Evolutionary conservation across 768 basidiomycete genomes (phyloP), one percentile per base, ranked within the genome.

Genomic region (Psilocybe azurescens): DNA sequence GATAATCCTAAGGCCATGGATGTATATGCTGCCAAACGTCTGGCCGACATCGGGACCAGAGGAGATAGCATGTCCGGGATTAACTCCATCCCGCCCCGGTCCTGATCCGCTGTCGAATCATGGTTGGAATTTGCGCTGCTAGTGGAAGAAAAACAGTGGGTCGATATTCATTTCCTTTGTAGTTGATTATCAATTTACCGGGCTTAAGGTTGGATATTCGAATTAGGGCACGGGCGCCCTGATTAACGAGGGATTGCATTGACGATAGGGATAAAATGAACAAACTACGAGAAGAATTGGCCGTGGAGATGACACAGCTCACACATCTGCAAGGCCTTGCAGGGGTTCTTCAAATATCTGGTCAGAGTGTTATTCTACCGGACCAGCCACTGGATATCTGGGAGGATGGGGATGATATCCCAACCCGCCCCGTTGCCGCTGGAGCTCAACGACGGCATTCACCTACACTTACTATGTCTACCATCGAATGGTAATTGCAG

Each of bases 101-200:
- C 11, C 1, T 1, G 2, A 0, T 20, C 32, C 1, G 10, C 53
- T 0, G 11, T 29, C 0, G 52, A 63, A 9, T 16, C 9, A 13
- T 59, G 54, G 58, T 20, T 53, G 2, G 24, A 56, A 13, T 48
- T 46, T 30, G 18, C 33, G 1, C n/a, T 62, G 2, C 24, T 52
- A 4, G 50, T 62, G 0, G 54, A 62, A 32, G 61, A 62, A 30
- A 50, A 62, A 53, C 61, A 56, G 61, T 57, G 14, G 30, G 59
- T 10, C 5, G 1, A 20, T 14, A 50, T 36, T 36, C 11, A 36
- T 36, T 36, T 24, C 0, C 33, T 3, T 36, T 10, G 33, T 3
- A 2, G 33, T 36, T 36, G 3, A 2, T 5, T 0, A 6, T 4
- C 3, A 36, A 11, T 36, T 7, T 36, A 36, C 1, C 11, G 1